Conservation (phyloP, 108 stramenopile species). For the Seminavis robusta region DNA sequence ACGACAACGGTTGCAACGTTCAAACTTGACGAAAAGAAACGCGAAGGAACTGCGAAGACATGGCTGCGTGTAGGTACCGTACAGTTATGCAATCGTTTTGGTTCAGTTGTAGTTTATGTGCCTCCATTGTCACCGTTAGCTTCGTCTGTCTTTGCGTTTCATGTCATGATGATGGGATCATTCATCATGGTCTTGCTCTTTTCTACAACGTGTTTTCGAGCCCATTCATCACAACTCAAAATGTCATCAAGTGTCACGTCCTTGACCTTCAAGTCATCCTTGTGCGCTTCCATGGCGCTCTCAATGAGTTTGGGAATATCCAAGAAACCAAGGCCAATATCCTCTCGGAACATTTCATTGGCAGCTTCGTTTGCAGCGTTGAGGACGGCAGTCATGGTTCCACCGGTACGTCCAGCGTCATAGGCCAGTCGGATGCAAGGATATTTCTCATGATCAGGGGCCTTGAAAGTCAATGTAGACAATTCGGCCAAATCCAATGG, state of each 20-base stretch:
- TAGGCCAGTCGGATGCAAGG: conserved; percentile 94
- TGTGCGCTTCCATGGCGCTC: conserved; percentile 93
- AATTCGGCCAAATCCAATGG: conserved; percentile 83
- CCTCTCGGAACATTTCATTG: conserved; percentile 93
- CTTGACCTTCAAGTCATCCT: conserved; percentile 76
- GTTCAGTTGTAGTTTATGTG: too few relatives aligned
- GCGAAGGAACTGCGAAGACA: too few relatives aligned
- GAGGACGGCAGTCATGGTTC: conserved; percentile 95
- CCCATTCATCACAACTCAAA: conserved; percentile 88
- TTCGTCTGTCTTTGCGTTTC: too few relatives aligned
- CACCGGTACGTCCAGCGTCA: conserved; percentile 87
- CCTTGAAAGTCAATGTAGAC: conserved; percentile 78
- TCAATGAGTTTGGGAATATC: conserved; percentile 93
- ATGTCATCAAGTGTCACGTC: conserved; percentile 91
- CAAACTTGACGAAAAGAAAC: too few relatives aligned
- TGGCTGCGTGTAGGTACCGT: too few relatives aligned
- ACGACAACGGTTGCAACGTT: too few relatives aligned
- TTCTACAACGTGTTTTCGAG: conserved; percentile 67
- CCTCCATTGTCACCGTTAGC: too few relatives aligned
- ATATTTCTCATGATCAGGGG: conserved; percentile 90
- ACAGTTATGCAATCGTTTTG: too few relatives aligned
- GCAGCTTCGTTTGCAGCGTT: conserved; percentile 97
- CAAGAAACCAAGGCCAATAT: conserved; percentile 85
- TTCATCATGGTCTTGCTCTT: too few relatives aligned
- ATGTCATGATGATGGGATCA: too few relatives aligned